A percentile compares a stretch with the other conserved stretches of the same genome.
Evolutionary conservation across 2,329 filamentous ascomycete species (phyloP).

Genomic region (Trichoderma afroharzianum): DNA sequence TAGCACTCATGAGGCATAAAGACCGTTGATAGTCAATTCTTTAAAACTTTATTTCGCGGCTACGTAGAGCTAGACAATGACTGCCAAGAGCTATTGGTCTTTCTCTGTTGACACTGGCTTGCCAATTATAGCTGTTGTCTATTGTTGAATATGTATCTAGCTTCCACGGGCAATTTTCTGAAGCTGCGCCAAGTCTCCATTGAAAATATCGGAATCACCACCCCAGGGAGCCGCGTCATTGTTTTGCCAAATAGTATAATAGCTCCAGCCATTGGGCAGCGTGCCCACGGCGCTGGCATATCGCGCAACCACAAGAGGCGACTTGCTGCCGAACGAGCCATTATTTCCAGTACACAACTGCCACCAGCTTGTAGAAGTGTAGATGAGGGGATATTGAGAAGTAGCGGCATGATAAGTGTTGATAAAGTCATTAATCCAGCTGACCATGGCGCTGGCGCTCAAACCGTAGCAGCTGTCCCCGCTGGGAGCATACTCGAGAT

Average conservation of each 20-base stretch:
- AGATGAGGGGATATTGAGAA: constrained; percentile 49
- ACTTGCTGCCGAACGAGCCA: constrained; percentile 41
- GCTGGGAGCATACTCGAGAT: constrained; percentile 44
- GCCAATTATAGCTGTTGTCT: neutral
- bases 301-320: constrained; percentile 46
- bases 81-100: neutral
- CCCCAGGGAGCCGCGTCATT: constrained; percentile 21
- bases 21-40: neutral
- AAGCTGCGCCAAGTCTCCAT: constrained; percentile 22
- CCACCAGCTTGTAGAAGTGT: constrained; percentile 54
- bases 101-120: neutral
- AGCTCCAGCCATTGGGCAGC: constrained; percentile 49
- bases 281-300: constrained; percentile 41
- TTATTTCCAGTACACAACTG: constrained; percentile 48
- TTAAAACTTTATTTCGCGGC: neutral
- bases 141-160: neutral
- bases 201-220: constrained; percentile 24
- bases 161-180: constrained; percentile 23
- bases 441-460: constrained; percentile 43
- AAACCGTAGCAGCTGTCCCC: constrained; percentile 44
- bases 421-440: constrained; percentile 52
- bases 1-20: neutral
- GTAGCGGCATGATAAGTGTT: constrained; percentile 46
- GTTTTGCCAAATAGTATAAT: constrained; percentile 47
- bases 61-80: neutral